Evolutionary conservation across 1,284 basidiomycete species (phyloP).

Genomic region (Meripilus lineatus): DNA sequence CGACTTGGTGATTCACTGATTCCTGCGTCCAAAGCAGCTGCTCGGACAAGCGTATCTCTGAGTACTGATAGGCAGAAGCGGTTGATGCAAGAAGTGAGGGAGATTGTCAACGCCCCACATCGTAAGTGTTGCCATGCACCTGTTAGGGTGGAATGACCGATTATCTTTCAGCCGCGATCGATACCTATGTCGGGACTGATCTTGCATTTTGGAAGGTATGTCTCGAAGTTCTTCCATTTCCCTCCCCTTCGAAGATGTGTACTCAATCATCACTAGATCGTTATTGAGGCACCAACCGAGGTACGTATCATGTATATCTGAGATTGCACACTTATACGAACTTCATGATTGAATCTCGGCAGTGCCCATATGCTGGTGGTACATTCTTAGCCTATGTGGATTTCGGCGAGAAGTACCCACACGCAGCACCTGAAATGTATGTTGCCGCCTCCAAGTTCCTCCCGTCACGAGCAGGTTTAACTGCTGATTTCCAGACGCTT

Average conservation of each 20-base stretch:
- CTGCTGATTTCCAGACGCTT: conserved; percentile 4
- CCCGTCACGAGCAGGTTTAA: not conserved
- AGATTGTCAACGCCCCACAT: conserved; percentile 11
- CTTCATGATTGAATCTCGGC: not conserved
- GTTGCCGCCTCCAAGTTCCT: not conserved
- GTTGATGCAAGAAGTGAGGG: conserved; percentile 12
- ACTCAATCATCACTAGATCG: conserved; percentile 8
- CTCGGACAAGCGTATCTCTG: not conserved
- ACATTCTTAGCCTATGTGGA: conserved; percentile 12
- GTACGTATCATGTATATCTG: conserved; percentile 2
- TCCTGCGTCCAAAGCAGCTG: conserved; percentile 7
- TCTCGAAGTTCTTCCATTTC: not conserved
- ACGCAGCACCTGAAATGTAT: conserved; percentile 10
- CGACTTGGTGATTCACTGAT: conserved; percentile 2
- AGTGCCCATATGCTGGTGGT: conserved; percentile 12
- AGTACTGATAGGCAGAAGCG: conserved; percentile 9
- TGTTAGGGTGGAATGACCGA: not conserved
- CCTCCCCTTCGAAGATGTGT: not conserved
- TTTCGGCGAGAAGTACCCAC: conserved; percentile 10
- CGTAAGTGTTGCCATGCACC: not conserved
- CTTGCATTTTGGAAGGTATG: conserved; percentile 13
- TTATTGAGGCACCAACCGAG: conserved; percentile 11
- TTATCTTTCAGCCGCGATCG: conserved; percentile 8
- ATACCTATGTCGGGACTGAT: conserved; percentile 10
- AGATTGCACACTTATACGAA: not conserved